phyloP scores from a whole-genome alignment of 345 rosid species.

The Excoecaria agallocha region DNA sequence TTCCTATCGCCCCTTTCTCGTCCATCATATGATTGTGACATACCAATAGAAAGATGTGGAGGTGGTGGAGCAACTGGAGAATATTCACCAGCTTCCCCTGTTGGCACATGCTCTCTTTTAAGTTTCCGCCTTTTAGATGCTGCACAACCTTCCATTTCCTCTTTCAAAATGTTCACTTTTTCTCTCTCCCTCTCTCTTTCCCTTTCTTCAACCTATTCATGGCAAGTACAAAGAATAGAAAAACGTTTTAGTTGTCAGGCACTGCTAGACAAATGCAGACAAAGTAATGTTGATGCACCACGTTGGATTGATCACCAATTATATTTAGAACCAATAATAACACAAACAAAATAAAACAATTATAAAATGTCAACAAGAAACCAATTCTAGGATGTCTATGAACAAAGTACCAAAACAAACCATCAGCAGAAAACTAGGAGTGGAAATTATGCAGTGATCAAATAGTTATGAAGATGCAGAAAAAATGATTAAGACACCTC shows the following conservation, averaged over 20 bases:
- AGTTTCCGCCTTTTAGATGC: constrained; percentile 85
- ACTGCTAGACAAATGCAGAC: neutral
- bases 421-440: neutral
- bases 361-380: neutral
- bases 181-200: constrained; percentile 59
- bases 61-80: constrained; percentile 58
- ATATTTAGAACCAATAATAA: no score
- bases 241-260: neutral
- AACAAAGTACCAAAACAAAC: neutral
- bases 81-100: constrained; percentile 81
- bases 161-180: constrained; percentile 62
- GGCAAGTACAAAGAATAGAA: constrained; percentile 16
- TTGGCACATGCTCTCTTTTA: constrained; percentile 77
- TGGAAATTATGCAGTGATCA: neutral
- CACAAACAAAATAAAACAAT: neutral
- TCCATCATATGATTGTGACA: constrained; percentile 72
- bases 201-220: constrained; percentile 58
- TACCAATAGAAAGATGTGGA: constrained; percentile 44
- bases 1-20: constrained; percentile 70
- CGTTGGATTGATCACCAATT: no score
- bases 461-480: neutral
- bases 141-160: constrained; percentile 62
- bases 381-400: neutral
- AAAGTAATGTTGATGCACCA: neutral
- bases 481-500: no score